Evolutionary conservation across 768 basidiomycete genomes (phyloP).

Genomic region (Daedaleopsis sinensis): DNA sequence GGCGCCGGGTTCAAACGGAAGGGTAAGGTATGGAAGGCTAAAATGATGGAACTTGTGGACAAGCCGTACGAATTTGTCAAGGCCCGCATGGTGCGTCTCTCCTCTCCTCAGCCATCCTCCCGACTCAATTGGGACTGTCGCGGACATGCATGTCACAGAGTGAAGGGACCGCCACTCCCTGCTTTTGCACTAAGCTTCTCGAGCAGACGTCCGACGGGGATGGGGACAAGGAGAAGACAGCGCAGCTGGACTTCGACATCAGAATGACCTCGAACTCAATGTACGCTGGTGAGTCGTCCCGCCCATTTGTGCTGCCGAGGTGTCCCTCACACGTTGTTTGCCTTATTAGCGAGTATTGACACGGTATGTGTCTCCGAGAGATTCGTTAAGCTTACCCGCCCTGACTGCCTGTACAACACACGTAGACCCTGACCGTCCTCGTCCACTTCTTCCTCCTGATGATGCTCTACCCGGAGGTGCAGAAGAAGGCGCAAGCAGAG

Average conservation of each 20-base stretch:
- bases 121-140: neutral
- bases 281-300: conserved; percentile 49
- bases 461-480: conserved; percentile 59
- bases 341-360: conserved; percentile 52
- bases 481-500: conserved; percentile 63
- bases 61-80: conserved; percentile 62
- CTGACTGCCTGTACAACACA: neutral
- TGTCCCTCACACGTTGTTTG: neutral
- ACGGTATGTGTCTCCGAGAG: conserved; percentile 47
- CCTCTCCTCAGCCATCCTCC: conserved; percentile 14
- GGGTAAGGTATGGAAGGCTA: conserved; percentile 62
- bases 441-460: conserved; percentile 70
- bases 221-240: conserved; percentile 27
- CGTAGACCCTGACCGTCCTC: conserved; percentile 56
- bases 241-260: conserved; percentile 61
- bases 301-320: neutral
- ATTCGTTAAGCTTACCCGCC: neutral
- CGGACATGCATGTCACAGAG: conserved; percentile 24
- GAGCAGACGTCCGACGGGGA: conserved; percentile 39
- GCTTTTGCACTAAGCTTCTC: conserved; percentile 53
- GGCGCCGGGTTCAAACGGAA: conserved; percentile 68
- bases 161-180: conserved; percentile 40
- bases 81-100: conserved; percentile 49
- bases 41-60: conserved; percentile 67
- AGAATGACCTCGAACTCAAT: conserved; percentile 86